phyloP scores from a whole-genome alignment of 208 protist species.

The Crithidia mellificae region DNA sequence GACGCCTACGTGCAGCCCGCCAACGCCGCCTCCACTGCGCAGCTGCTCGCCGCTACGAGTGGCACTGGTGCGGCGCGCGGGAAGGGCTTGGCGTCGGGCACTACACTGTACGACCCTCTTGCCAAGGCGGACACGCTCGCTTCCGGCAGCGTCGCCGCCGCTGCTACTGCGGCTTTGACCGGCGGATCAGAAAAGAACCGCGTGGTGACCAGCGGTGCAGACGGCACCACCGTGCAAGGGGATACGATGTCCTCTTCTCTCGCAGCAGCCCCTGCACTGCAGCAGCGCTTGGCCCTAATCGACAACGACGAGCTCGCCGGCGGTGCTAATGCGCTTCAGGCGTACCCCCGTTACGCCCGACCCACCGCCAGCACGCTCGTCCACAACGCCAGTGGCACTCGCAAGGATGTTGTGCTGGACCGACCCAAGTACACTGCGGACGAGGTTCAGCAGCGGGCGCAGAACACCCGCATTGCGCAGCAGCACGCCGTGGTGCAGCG shows the following conservation, averaged over 20 bases:
- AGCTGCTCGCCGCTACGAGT: constrained; percentile 15
- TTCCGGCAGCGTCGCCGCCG: not conserved
- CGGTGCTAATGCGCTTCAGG: constrained; percentile 26
- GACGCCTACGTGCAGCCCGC: constrained; percentile 27
- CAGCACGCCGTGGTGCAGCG: constrained; percentile 62
- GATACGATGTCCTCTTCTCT: not conserved
- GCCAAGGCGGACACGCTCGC: not conserved
- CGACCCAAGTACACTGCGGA: constrained; percentile 56
- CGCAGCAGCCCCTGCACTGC: constrained; percentile 15
- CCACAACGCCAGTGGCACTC: constrained; percentile 46
- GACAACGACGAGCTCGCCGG: constrained; percentile 63
- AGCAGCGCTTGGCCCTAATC: constrained; percentile 44
- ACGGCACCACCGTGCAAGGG: not conserved
- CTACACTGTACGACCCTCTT: constrained; percentile 6
- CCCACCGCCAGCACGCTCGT: constrained; percentile 66
- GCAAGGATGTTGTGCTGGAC: constrained; percentile 37
- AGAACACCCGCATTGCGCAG: constrained; percentile 56
- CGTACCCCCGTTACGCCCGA: constrained; percentile 59
- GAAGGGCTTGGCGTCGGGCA: not conserved
- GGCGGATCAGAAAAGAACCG: not conserved
- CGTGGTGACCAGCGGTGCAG: not conserved
- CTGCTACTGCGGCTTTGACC: not conserved
- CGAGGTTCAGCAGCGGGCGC: constrained; percentile 31
- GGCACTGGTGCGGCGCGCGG: not conserved
- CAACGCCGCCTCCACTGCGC: constrained; percentile 25